Base-by-base conservation (phyloP, 192 early-diverging fungal genomes). In the Diversispora epigaea region DNA sequence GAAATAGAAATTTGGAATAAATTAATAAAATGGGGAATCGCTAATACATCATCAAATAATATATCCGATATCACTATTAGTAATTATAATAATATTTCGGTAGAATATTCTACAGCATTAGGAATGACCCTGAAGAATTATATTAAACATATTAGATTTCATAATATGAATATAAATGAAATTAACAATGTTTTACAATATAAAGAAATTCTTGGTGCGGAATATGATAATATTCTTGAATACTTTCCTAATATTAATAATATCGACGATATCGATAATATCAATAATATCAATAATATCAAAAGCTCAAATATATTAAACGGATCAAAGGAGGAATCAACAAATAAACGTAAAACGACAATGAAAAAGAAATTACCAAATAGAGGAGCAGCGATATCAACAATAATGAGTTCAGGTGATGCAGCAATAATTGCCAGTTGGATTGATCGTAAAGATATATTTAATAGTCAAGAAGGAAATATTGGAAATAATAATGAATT, bases 401-500 rank as follows among this genome's bases (percentile, higher is more conserved):
- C 17, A 17, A 69, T 69, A 22, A 69, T 69, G 47, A 54, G 43
- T 32, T 54, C 7, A 17, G 21, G 40, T 52, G 49, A 69, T 50
- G 68, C 46, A 4, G 68, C 68, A 15, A 49, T 69, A 32, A 69
- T 69, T 69, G 39, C 68, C 25, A 54, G 47, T 50, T 69, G 68
- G 68, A 69, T 69, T 10, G 68, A 69, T 69, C 45, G 32, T 25
- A 69, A 69, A 54, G 68, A 69, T 69, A 32, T 69, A 17, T 1
- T 32, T 32, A 32, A 32, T 32, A 32, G 2, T 32, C 25, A 32
- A 32, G 25, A 32, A 32, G 25, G 25, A 32, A 32, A 32, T 32
- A 32, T 1, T 32, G 25, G 25, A 32, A 32, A 32, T 32, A 32
- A 1, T 32, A 32, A 32, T 32, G 25, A 2, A 32, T n/a, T n/a